These are phyloP conservation scores for Serendipita sp. DNA, from an alignment of 768 basidiomycete species.

Conservation along the genomic window DNA sequence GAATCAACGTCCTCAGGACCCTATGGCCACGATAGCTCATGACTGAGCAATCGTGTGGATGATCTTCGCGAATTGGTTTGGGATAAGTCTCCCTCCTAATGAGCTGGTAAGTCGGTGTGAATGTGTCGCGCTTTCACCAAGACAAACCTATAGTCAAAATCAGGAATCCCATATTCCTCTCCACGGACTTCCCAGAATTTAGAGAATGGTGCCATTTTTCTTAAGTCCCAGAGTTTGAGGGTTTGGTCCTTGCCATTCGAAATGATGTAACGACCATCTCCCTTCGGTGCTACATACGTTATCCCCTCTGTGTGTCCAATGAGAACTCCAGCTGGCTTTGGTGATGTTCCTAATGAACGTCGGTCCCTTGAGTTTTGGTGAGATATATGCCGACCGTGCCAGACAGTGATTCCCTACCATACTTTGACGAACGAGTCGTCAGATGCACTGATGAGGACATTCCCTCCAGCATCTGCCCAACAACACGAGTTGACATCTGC, in stretches of 20 bases:
- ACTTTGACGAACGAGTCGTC: slow-evolving; percentile 93
- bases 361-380: slow-evolving; percentile 28
- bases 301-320: slow-evolving; percentile 95
- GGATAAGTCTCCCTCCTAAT: slow-evolving; percentile 30
- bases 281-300: slow-evolving; percentile 87
- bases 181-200: slow-evolving; percentile 44
- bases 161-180: slow-evolving; percentile 36
- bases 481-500: slow-evolving; percentile 93
- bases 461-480: slow-evolving; percentile 87
- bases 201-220: slow-evolving; percentile 69
- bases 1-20: slow-evolving; percentile 79
- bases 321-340: slow-evolving; percentile 80
- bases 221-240: slow-evolving; percentile 80
- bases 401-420: slow-evolving; percentile 39
- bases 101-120: slow-evolving; percentile 17
- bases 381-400: background rate
- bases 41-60: slow-evolving; percentile 82
- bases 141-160: slow-evolving; percentile 56
- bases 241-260: slow-evolving; percentile 96
- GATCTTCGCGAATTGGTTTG: slow-evolving; percentile 41
- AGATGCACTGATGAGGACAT: slow-evolving; percentile 86
- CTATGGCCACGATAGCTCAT: slow-evolving; percentile 92
- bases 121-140: slow-evolving; percentile 24
- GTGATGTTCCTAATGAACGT: slow-evolving; percentile 29
- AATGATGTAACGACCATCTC: slow-evolving; percentile 88